phyloP scores from a whole-genome alignment of 306 rosid genomes.

The Trichosanthes cucumerina region DNA sequence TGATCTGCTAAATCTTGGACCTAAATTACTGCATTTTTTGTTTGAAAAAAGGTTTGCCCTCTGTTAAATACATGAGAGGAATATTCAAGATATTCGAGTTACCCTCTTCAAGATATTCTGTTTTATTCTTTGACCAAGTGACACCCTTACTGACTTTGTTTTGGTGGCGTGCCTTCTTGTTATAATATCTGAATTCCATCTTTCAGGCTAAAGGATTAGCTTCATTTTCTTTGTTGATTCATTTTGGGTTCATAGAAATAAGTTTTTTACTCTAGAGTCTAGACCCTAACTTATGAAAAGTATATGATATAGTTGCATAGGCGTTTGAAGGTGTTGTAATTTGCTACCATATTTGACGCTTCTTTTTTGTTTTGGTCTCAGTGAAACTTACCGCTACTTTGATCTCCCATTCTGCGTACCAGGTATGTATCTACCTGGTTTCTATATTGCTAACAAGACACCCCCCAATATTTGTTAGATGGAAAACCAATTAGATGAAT shows the following conservation, averaged over 20 bases:
- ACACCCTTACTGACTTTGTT: neutral
- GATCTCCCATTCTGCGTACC: conserved; percentile 70
- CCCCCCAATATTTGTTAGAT: neutral
- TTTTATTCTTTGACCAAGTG: neutral
- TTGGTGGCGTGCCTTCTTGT: conserved; percentile 1
- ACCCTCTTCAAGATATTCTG: neutral
- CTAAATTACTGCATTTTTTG: neutral
- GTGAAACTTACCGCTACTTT: conserved; percentile 59
- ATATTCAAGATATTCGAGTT: neutral
- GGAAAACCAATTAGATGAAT: conserved; percentile 6
- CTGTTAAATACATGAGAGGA: neutral
- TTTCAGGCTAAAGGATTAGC: neutral
- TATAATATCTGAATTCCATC: neutral
- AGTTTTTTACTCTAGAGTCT: neutral
- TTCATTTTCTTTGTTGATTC: neutral
- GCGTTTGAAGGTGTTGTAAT: neutral
- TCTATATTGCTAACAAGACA: neutral
- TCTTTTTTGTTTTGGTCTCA: conserved; percentile 13
- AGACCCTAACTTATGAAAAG: neutral
- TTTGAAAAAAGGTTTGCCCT: neutral
- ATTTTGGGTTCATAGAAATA: neutral
- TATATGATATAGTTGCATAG: neutral
- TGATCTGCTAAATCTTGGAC: neutral
- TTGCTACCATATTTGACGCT: neutral
- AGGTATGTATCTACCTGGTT: conserved; percentile 48